These are phyloP conservation scores for Pythium aphanidermatum DNA, from an alignment of 352 stramenopile species.

Conservation along the genomic window DNA sequence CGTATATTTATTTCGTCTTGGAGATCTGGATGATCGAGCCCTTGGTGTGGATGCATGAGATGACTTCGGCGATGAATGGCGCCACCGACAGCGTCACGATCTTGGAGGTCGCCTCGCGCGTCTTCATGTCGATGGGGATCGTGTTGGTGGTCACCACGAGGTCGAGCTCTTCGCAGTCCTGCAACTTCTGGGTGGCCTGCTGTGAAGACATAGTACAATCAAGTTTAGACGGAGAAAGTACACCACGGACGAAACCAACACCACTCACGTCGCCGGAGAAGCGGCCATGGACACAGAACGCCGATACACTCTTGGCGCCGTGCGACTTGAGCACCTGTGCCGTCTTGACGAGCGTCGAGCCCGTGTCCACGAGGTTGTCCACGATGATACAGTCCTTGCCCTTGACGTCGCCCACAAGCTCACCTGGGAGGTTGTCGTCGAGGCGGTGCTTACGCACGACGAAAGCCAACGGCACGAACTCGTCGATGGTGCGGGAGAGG, in stretches of 20 bases:
- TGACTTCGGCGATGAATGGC: constrained; percentile 84
- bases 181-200: constrained; percentile 49
- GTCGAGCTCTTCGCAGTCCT: constrained; percentile 72
- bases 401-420: constrained; percentile 72
- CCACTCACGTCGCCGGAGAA: constrained; percentile 70
- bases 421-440: constrained; percentile 51
- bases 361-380: constrained; percentile 84
- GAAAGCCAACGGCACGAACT: constrained; percentile 72
- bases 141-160: constrained; percentile 85
- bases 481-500: constrained; percentile 67
- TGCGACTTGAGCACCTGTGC: constrained; percentile 76
- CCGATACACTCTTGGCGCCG: constrained; percentile 69
- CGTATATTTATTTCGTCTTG: constrained; percentile 63
- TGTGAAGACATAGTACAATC: neutral
- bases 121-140: constrained; percentile 44
- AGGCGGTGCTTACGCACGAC: constrained; percentile 83
- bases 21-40: constrained; percentile 78
- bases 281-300: constrained; percentile 78
- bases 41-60: constrained; percentile 86
- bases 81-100: constrained; percentile 83
- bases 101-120: constrained; percentile 41
- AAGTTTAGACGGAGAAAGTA: too few species aligned
- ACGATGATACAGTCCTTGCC: constrained; percentile 86
- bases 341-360: constrained; percentile 76
- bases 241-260: neutral